Conservation (phyloP, 108 stramenopile species). For the Craspedostauros australis region DNA sequence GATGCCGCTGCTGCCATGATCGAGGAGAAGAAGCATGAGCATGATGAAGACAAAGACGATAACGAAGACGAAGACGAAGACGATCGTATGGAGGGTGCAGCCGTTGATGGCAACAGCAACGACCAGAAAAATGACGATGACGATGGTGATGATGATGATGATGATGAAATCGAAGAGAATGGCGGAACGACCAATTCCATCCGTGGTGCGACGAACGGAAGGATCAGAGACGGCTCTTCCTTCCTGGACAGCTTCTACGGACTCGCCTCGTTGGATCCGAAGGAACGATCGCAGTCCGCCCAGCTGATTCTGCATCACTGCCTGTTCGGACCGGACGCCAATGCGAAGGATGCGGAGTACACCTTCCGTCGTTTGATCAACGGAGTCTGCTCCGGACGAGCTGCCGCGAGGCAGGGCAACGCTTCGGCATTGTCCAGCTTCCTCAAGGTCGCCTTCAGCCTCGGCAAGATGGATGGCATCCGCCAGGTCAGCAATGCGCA, state of each 20-base stretch:
- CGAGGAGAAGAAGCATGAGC: constrained; percentile 30
- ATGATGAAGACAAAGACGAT: constrained; percentile 19
- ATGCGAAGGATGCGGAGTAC: constrained; percentile 71
- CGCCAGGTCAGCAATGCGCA: constrained; percentile 23
- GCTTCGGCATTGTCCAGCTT: constrained; percentile 73
- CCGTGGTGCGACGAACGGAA: background rate
- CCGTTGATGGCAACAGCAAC: constrained; percentile 6
- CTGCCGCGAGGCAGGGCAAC: constrained; percentile 79
- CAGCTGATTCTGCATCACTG: constrained; percentile 66
- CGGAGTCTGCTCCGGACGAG: constrained; percentile 76
- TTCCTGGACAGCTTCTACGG: constrained; percentile 81
- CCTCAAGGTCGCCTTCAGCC: constrained; percentile 47
- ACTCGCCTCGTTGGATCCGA: constrained; percentile 46
- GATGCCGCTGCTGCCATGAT: constrained; percentile 11
- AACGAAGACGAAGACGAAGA: constrained; percentile 17
- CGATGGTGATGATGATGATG: constrained; percentile 11
- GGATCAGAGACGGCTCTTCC: constrained; percentile 21
- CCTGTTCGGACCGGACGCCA: constrained; percentile 41
- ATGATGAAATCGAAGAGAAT: background rate
- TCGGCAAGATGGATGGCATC: constrained; percentile 27
- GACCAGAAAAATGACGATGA: constrained; percentile 11
- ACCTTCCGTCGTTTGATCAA: constrained; percentile 73
- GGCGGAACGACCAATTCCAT: no score
- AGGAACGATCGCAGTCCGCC: constrained; percentile 62
- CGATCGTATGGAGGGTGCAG: constrained; percentile 6